Base-by-base conservation (phyloP, 768 basidiomycete genomes). In the Polyporus arcularius region DNA sequence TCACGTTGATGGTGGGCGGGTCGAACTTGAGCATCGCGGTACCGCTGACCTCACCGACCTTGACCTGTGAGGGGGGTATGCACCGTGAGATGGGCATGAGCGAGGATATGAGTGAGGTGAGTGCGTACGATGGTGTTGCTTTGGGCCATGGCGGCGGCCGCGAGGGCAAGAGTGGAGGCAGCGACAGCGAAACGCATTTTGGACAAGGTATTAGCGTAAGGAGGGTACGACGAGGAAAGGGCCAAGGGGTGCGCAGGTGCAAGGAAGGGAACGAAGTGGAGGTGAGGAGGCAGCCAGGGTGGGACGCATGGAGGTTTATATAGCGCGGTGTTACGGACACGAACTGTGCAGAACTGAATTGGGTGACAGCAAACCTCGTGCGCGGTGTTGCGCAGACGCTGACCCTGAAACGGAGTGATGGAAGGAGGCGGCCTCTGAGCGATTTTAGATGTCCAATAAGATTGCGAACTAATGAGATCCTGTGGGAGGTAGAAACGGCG, bases 11-110 rank as follows among this genome's bases (percentile, higher is more conserved):
- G 40, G 57, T 72, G 41, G 68, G 60, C 1, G 85, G 84, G 40
- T 72, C 76, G 73, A 80, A 85, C 61, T 78, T 78, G 71, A 79
- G 79, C 45, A 77, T 78, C 0, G 60, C 47, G 26, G 70, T 64
- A 38, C 57, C 60, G 12, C 53, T 12, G 4, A 58, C 69, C 5
- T 67, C 72, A 39, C 81, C 82, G 21, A 84, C 83, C 60, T 76
- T 63, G 57, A 83, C 65, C 68, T 72, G 62, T 11, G 30, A 30
- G 4, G 26, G 39, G 41, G 28, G 35, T 31, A 53, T 15, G 3
- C 7, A 43, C 0, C 16, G 55, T 35, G 49, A 61, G 46, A 41
- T 40, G 16, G 45, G 42, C 10, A 47, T 16, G 38, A 28, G 6
- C 2, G 11, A n/a, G 38, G 1, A 26, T 35, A 32, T 15, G 28